Evolutionary conservation across 2,329 filamentous ascomycete genomes (phyloP).

Genomic region (Chalaropsis ovoidea): DNA sequence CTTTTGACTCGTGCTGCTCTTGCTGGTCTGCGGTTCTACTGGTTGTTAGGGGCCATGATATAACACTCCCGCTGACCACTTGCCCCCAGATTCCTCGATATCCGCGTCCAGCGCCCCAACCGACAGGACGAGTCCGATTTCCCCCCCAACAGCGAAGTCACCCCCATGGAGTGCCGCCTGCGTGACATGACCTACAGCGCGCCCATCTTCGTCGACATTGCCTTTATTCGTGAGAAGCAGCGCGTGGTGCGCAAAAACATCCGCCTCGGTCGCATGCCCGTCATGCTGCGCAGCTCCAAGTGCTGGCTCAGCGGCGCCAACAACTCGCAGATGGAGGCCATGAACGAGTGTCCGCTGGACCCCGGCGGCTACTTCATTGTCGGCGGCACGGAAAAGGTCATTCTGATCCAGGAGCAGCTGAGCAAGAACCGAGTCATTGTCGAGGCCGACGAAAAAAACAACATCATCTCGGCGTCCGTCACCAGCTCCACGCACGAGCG

Average conservation of each 20-base stretch:
- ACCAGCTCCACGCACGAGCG: slow-evolving; percentile 96
- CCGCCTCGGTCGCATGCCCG: slow-evolving; percentile 78
- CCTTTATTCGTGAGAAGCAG: slow-evolving; percentile 73
- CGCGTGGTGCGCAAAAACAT: slow-evolving; percentile 65
- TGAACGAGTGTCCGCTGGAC: slow-evolving; percentile 93
- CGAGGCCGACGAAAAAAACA: slow-evolving; percentile 83
- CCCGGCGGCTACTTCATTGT: slow-evolving; percentile 98
- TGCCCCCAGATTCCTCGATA: slow-evolving; percentile 60
- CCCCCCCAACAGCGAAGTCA: slow-evolving; percentile 63
- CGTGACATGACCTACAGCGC: slow-evolving; percentile 98
- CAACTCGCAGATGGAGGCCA: slow-evolving; percentile 76
- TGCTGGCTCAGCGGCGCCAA: slow-evolving; percentile 76
- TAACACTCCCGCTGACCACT: not conserved
- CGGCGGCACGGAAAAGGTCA: slow-evolving; percentile 95
- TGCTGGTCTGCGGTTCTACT: too few relatives aligned
- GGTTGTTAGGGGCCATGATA: too few relatives aligned
- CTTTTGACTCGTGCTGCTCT: too few relatives aligned
- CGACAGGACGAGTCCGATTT: slow-evolving; percentile 65
- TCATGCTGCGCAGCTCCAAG: slow-evolving; percentile 94
- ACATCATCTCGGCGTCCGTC: slow-evolving; percentile 86
- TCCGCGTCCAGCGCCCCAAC: slow-evolving; percentile 73
- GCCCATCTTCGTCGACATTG: slow-evolving; percentile 84
- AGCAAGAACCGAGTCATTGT: slow-evolving; percentile 99
- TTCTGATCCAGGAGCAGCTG: slow-evolving; percentile 93
- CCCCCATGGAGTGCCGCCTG: slow-evolving; percentile 90